Base-by-base conservation (phyloP, 352 stramenopile species). In the Labyrinthula sp. region DNA sequence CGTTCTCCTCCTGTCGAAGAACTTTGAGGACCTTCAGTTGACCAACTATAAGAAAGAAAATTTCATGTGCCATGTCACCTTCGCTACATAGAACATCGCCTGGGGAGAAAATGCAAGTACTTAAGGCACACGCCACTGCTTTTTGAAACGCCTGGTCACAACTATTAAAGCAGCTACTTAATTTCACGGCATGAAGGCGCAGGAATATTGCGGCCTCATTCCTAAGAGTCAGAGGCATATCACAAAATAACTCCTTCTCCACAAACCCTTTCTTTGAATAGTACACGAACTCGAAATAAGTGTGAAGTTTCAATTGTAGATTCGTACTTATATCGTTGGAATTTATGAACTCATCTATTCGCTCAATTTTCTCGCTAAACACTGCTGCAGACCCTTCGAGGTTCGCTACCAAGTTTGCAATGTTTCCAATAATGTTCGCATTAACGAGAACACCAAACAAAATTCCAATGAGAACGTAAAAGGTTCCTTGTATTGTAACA, bases 401-500 rank as follows among this genome's bases (percentile, higher is more conserved):
- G 47, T 73, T 69, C 9, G 61, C 60, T 4, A 72, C 55, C 14
- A 72, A 60, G 25, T 69, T 68, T 20, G 62, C 64, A 5, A 74
- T 63, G 45, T 67, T 67, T 27, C 64, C 64, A 38, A 74, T 64
- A 18, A 74, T 70, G 4, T 58, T 54, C 17, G 64, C 64, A 47
- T 71, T 72, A 20, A 74, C 60, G 5, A 61, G 67, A 22, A 74
- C 60, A 4, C 66, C 66, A n/a, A 72, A 38, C n/a, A 68, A 50
- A 43, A 72, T 71, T 30, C 52, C 59, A 36, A 67, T 30, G 26
- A 66, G 65, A 10, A 59, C 63, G 43, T 71, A 72, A 8, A 72
- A 40, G 20, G 66, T 74, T 49, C 70, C 66, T 18, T 37, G n/a
- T 33, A 47, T 55, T 12, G 57, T 71, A 14, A 62, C 58, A 29